Evolutionary conservation across 768 basidiomycete genomes (phyloP), one percentile per base, ranked within the genome.

Genomic region (Podaxis mareebaensis): DNA sequence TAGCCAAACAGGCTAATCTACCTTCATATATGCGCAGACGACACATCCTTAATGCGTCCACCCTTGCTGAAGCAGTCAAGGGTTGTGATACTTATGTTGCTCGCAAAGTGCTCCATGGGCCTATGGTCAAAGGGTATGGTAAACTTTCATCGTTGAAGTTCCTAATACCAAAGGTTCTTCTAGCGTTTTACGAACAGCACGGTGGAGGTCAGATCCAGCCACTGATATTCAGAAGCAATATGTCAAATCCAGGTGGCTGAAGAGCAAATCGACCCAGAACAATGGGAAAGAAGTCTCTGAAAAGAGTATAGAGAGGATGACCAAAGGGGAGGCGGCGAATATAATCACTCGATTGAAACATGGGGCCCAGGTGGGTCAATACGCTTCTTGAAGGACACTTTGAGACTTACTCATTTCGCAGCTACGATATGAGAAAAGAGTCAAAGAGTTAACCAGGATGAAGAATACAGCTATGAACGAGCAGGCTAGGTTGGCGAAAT

Each of bases 251-350:
- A 78, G 87, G 39, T 84, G 83, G 79, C 70, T 73, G 64, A 78
- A 67, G 49, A 65, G 42, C 10, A 42, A 65, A 65, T 66, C 55
- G 51, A 70, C 60, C 61, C 66, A 53, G 64, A 44, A 55, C 17
- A 69, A 63, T n/a, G 69, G 70, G 17, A 60, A 72, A 38, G 67
- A 68, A 4, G 64, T 64, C 24, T 68, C 65, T 24, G 72, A 72
- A 8, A 68, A 77, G 33, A 75, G 73, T 49, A 71, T 86, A 4
- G 72, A 68, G 51, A 74, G 63, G 0, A 69, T 95, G 67, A 93
- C 85, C 1, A 93, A 92, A 72, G 93, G 93, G 2, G 82, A 91
- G 66, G 92, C 92, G 30, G 89, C 88, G 0, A 87, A 88, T 66
- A 86, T 94, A 51, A 90, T 95, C 64, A 86, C 86, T 24, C 86